Percentiles rank a stretch among this genome's conserved stretches.
Conservation (phyloP, 2,329 filamentous ascomycete species). For the Coleophoma cylindrospora region DNA sequence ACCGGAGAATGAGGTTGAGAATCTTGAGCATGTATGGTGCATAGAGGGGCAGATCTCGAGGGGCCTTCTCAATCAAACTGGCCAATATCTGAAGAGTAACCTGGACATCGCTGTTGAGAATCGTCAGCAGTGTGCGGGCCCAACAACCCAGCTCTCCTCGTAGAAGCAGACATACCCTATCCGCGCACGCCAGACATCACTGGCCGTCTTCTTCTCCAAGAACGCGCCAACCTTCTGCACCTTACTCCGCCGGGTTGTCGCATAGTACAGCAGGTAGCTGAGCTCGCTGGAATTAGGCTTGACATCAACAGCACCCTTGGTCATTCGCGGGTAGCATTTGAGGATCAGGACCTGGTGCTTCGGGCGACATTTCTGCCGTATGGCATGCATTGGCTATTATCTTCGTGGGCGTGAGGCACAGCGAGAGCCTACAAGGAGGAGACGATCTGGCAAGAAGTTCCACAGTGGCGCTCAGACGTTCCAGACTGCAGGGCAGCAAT, state of each 20-base stretch:
- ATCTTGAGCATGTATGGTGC: constrained; percentile 80
- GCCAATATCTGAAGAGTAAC: constrained; percentile 91
- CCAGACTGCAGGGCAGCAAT: background rate
- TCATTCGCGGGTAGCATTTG: constrained; percentile 92
- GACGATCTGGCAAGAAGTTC: background rate
- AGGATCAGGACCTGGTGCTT: constrained; percentile 96
- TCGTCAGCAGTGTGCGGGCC: constrained; percentile 9
- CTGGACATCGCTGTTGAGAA: constrained; percentile 70
- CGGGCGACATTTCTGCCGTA: constrained; percentile 69
- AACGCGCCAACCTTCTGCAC: constrained; percentile 94
- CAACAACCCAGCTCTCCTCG: background rate
- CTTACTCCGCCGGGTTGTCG: constrained; percentile 88
- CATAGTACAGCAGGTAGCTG: constrained; percentile 95
- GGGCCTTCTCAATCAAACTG: constrained; percentile 87
- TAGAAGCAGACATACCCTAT: constrained; percentile 64
- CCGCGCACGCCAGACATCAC: constrained; percentile 83
- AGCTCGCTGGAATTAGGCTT: constrained; percentile 96
- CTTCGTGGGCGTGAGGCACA: background rate
- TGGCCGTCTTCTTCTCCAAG: constrained; percentile 87
- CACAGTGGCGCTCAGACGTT: background rate
- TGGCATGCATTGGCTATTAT: constrained; percentile 50
- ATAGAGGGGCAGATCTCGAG: constrained; percentile 85
- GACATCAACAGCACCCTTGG: constrained; percentile 86
- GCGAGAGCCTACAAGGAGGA: background rate
- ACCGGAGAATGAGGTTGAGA: constrained; percentile 75